Evolutionary conservation across 2,329 filamentous ascomycete genomes (phyloP), one percentile per base, ranked within the genome.

Genomic region (Neonectria magnoliae): DNA sequence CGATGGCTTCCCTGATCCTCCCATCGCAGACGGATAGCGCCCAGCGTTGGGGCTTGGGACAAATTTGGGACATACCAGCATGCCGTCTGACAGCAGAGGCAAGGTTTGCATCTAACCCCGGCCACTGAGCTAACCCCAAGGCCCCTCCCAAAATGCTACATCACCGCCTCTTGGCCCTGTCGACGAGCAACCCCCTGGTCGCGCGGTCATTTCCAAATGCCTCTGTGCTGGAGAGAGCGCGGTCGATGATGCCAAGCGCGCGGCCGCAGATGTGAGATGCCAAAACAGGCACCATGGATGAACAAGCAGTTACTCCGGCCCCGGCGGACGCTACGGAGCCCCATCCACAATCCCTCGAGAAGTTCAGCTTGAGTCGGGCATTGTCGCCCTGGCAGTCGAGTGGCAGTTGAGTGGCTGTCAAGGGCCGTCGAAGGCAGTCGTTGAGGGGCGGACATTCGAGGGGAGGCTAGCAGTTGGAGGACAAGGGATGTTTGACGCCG

Each of bases 121-220:
- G 62, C 53, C 25, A 33, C 51, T 22, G 22, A 31, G 48, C 52
- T 18, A 50, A 45, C 52, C 27, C 42, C 47, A 53, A 61, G 36
- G 38, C 53, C 36, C 45, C 60, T 44, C 60, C 60, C 55, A 50
- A 60, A 64, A 45, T 36, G 62, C 57, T 60, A 52, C 62, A 64
- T 64, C 68, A 69, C 68, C 68, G 65, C 60, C 64, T 56, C 60
- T 69, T 60, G 62, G 51, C 60, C 60, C 29, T 59, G 56, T 57
- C 42, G 50, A 69, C 67, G 68, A 70, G 50, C 65, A 55, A 63
- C 61, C 71, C 71, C 71, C 63, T 72, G 67, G 57, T 51, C 20
- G 50, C 56, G 20, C 56, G n/a, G 65, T 67, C 55, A 55, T 62
- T 68, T 55, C 64, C 66, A 64, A 59, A 60, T 45, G 38, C 16